Percentiles rank a stretch among this genome's conserved stretches.
phyloP scores from a whole-genome alignment of 2,329 filamentous ascomycete genomes.

The Penicillium brevicompactum region DNA sequence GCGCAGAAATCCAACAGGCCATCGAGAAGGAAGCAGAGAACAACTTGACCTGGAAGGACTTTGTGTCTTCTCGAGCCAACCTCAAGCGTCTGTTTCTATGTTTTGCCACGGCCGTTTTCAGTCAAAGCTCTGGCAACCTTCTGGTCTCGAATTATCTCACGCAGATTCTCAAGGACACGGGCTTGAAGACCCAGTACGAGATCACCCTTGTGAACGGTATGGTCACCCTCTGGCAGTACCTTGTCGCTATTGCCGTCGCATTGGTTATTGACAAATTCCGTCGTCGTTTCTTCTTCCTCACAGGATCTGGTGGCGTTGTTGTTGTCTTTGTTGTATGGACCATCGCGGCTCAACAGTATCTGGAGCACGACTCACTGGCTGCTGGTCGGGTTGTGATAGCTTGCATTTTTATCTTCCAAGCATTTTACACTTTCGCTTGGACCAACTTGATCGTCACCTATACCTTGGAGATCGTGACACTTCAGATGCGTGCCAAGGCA shows the following conservation, averaged over 20 bases:
- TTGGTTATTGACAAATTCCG: constrained; percentile 37
- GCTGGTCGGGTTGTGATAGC: constrained; percentile 40
- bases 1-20: constrained; percentile 53
- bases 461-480: constrained; percentile 46
- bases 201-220: constrained; percentile 44
- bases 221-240: constrained; percentile 47
- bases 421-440: constrained; percentile 49
- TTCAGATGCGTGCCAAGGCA: constrained; percentile 47
- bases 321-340: constrained; percentile 52
- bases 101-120: constrained; percentile 45
- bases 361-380: constrained; percentile 26
- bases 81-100: constrained; percentile 46
- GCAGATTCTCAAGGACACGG: constrained; percentile 39
- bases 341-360: constrained; percentile 51
- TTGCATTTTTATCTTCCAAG: constrained; percentile 48
- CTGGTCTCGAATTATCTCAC: constrained; percentile 49
- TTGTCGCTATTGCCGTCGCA: constrained; percentile 44
- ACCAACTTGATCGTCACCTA: constrained; percentile 49
- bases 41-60: constrained; percentile 48
- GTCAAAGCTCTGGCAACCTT: constrained; percentile 46
- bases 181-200: constrained; percentile 40
- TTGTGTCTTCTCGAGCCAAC: constrained; percentile 45
- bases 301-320: constrained; percentile 40
- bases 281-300: constrained; percentile 46
- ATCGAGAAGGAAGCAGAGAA: constrained; percentile 49